phyloP scores from a whole-genome alignment of 2,329 filamentous ascomycete species.

The Scedosporium aurantiacum region DNA sequence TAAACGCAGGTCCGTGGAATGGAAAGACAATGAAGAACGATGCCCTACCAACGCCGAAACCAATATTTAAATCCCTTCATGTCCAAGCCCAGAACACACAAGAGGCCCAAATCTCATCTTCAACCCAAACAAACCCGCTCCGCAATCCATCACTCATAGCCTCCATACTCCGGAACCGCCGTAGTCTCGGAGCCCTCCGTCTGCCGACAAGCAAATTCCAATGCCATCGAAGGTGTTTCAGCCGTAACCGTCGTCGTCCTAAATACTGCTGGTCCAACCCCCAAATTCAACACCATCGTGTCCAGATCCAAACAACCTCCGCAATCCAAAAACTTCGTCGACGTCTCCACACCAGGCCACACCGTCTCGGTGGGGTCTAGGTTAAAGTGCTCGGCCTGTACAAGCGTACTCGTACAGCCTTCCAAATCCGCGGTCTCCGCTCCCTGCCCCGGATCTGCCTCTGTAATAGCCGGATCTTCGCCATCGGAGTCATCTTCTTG shows the following conservation, averaged over 20 bases:
- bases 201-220: background rate
- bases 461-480: background rate
- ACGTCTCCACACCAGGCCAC: background rate
- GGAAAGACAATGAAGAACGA: no score
- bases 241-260: background rate
- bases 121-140: background rate
- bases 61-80: no score
- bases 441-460: no score
- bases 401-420: background rate
- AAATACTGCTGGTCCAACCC: background rate
- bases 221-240: background rate
- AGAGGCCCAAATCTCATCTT: background rate
- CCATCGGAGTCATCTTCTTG: background rate
- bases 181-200: background rate
- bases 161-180: background rate
- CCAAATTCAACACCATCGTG: background rate
- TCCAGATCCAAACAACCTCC: background rate
- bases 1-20: no score
- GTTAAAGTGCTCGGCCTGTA: background rate
- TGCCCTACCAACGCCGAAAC: no score
- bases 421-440: background rate
- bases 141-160: background rate
- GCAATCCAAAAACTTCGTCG: background rate
- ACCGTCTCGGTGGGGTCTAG: background rate
- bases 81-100: background rate